Evolutionary conservation across 495 filamentous ascomycete species (phyloP), one percentile per base, ranked within the genome.

Genomic region (Platismatia glauca): DNA sequence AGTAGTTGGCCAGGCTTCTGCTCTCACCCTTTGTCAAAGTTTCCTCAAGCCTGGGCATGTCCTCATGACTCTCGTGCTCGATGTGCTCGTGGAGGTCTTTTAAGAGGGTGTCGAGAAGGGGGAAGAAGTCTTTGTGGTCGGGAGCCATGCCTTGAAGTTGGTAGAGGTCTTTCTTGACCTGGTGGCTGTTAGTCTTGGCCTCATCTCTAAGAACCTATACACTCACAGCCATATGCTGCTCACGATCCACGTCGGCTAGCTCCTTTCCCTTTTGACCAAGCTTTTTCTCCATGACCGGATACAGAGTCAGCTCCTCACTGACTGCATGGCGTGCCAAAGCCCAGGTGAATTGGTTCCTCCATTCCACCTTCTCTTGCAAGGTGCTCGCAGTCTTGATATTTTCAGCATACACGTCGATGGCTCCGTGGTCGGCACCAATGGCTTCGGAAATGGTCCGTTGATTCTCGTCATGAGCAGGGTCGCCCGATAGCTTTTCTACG

Each of bases 321-420:
- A 89, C 75, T 0, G 81, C 79, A 67, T 88, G 82, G 12, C 86
- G 80, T 15, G 88, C 83, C 5, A 90, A 73, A 66, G 86, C 84
- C 88, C 87, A 90, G 37, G 83, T 82, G 61, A 89, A 86, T 56
- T 81, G 80, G 60, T 89, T 89, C 70, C 83, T 81, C 72, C 74
- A 89, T 20, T 77, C 72, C 2, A 67, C 72, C 66, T 78, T 78
- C 8, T 78, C 74, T 58, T 84, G 78, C 27, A 71, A 63, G 43
- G 81, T 75, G 4, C 67, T 71, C 13, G 82, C 67, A 52, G 73
- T 71, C 52, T 83, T 64, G 62, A 89, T 83, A 11, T 83, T 77
- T 55, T 81, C 71, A 69, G 85, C 83, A 70, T 79, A 83, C 2
- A 71, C 57, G 65, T 88, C 77, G 31, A 89, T 74, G 67, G 87